Evolutionary conservation across 371 early-diverging fungal species (phyloP).

Genomic region (Actinomucor elegans): DNA sequence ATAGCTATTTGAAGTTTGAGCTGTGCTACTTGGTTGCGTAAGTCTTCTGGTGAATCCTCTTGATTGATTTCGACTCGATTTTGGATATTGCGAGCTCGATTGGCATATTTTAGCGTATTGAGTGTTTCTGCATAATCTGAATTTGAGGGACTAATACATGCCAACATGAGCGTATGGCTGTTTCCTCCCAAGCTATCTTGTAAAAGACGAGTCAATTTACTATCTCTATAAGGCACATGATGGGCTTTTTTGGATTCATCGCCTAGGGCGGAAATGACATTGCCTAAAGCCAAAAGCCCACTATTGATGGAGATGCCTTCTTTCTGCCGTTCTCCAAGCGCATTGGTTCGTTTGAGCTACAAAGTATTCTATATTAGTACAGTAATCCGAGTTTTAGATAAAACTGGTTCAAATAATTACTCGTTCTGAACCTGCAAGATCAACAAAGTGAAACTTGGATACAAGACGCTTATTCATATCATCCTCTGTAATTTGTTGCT

Average conservation of each 20-base stretch:
- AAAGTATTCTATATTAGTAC: too few relatives aligned
- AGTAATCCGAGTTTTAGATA: too few relatives aligned
- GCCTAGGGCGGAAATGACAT: constrained; percentile 96
- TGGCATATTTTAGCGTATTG: constrained; percentile 87
- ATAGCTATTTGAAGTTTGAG: constrained; percentile 51
- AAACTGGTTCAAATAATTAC: constrained; percentile 27
- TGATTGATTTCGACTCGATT: constrained; percentile 51
- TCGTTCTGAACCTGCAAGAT: constrained; percentile 55
- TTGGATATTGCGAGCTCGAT: constrained; percentile 75
- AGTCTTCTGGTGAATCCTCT: constrained; percentile 32
- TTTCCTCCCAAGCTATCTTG: constrained; percentile 71
- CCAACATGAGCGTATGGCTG: constrained; percentile 84
- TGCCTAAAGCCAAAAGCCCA: constrained; percentile 94
- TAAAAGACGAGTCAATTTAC: constrained; percentile 67
- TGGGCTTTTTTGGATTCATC: constrained; percentile 51
- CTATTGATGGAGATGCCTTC: constrained; percentile 97
- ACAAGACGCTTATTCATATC: constrained; percentile 4
- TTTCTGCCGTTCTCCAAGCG: constrained; percentile 87
- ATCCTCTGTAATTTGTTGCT: constrained; percentile 43
- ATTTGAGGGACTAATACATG: constrained; percentile 78
- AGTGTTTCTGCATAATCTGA: constrained; percentile 78
- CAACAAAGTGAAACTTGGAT: constrained; percentile 37
- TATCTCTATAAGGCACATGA: constrained; percentile 94
- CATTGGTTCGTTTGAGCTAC: constrained; percentile 86
- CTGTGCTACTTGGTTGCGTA: constrained; percentile 58